Evolutionary conservation across 2,329 filamentous ascomycete genomes (phyloP), one percentile per base, ranked within the genome.

Genomic region (Colletotrichum karsti): DNA sequence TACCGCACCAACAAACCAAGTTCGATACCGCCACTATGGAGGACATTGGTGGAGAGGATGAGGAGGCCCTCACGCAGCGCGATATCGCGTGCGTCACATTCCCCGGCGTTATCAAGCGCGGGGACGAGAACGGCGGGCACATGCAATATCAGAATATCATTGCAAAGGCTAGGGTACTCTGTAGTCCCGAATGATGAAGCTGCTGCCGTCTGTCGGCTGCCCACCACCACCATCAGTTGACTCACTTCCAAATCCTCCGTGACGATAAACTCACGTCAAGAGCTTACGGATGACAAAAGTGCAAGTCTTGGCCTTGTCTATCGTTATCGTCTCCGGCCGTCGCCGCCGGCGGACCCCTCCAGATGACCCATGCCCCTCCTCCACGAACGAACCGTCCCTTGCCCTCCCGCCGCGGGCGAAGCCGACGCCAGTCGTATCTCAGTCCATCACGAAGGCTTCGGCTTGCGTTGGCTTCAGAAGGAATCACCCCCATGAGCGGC

Each of bases 1-100:
- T 83, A 65, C 83, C 86, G 5, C 84, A 89, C 72, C 87, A 89
- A 73, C 80, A 78, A 65, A 80, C 84, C 3, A 75, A 85, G 55
- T 92, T 92, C 73, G 87, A 91, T 72, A 66, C 80, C 2, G 80
- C 82, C 26, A 86, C 79, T 4, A 92, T 92, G 90, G 90, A 92
- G 72, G 89, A 92, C 72, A 83, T 91, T 50, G 87, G 89, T 37
- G 88, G 88, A 15, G 87, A 88, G 72, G 87, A 89, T 66, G 89
- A 90, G 69, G 86, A 88, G 18, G 81, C 77, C 9, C 79, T 89
- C 22, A 76, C 79, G 15, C 80, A 80, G 48, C 80, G 88, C 57
- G 84, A 89, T 59, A 85, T 92, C 37, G 82, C 80, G 63, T 92
- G 89, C 75, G 86, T 91, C 22, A 87, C 87, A 2, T 92, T 91